Conservation (phyloP, 1,284 basidiomycete genomes). For the Pseudozyma hubeiensis region DNA sequence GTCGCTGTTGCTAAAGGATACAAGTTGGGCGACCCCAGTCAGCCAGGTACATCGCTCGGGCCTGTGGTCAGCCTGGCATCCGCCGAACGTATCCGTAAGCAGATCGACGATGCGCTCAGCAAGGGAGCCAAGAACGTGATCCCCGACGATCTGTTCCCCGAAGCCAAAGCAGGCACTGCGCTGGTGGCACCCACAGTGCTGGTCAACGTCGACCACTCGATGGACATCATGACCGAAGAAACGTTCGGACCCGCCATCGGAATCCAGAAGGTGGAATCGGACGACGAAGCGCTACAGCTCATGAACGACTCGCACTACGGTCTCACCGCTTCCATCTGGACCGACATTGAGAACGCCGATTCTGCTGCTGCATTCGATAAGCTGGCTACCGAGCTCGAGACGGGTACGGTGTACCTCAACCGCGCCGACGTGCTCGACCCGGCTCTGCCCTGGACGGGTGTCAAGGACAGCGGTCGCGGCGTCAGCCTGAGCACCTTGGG, state of each 20-base stretch:
- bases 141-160: slow-evolving; percentile 74
- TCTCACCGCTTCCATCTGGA: slow-evolving; percentile 93
- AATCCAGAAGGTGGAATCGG: slow-evolving; percentile 85
- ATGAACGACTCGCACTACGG: slow-evolving; percentile 99
- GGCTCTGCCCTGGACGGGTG: slow-evolving; percentile 90
- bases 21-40: slow-evolving; percentile 85
- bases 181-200: slow-evolving; percentile 90
- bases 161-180: slow-evolving; percentile 75
- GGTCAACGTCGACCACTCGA: slow-evolving; percentile 86
- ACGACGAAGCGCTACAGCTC: slow-evolving; percentile 84
- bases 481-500: slow-evolving; percentile 88
- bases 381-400: slow-evolving; percentile 80
- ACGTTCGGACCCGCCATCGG: slow-evolving; percentile 83
- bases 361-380: slow-evolving; percentile 78
- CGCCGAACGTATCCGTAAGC: slow-evolving; percentile 84
- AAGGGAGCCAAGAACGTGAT: slow-evolving; percentile 35
- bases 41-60: slow-evolving; percentile 80
- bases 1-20: slow-evolving; percentile 82
- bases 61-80: slow-evolving; percentile 89
- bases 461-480: slow-evolving; percentile 91
- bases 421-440: slow-evolving; percentile 80
- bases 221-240: slow-evolving; percentile 88
- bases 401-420: slow-evolving; percentile 93
- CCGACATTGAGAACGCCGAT: slow-evolving; percentile 74
- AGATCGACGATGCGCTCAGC: slow-evolving; percentile 78